These are phyloP conservation scores for Ophiostoma sp. DNA, from an alignment of 2,329 filamentous ascomycete genomes.

Conservation along the genomic window DNA sequence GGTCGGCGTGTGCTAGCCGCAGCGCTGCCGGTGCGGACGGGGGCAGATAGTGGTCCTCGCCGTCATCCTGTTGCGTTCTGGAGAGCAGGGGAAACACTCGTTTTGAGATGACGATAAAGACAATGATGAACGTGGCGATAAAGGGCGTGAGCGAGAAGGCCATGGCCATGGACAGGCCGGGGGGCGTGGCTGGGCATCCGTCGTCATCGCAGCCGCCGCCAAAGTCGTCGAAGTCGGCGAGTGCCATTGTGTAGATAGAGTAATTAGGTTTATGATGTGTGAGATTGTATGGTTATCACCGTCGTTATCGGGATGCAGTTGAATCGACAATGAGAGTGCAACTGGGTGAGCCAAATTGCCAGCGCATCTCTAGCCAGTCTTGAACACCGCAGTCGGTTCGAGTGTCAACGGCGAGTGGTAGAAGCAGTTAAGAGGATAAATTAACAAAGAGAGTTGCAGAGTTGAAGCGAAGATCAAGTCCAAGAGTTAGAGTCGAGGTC, in stretches of 20 bases:
- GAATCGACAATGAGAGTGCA: background rate
- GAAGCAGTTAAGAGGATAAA: no score
- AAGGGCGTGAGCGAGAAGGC: slow-evolving; percentile 62
- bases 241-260: slow-evolving; percentile 13
- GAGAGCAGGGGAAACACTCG: slow-evolving; percentile 71
- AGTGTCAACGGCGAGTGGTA: background rate
- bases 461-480: no score
- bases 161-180: slow-evolving; percentile 38
- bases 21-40: slow-evolving; percentile 56
- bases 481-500: background rate
- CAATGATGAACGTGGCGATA: slow-evolving; percentile 60
- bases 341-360: background rate
- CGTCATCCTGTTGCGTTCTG: slow-evolving; percentile 48
- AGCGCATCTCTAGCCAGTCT: background rate
- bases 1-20: slow-evolving; percentile 54
- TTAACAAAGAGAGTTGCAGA: no score
- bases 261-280: background rate
- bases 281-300: background rate
- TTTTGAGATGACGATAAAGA: slow-evolving; percentile 58
- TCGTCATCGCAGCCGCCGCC: slow-evolving; percentile 52
- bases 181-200: slow-evolving; percentile 47
- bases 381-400: background rate
- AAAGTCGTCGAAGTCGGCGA: slow-evolving; percentile 18
- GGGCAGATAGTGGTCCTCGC: slow-evolving; percentile 57
- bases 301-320: background rate